phyloP scores from a whole-genome alignment of 2,329 filamentous ascomycete genomes.

The Verticillium nubilum region DNA sequence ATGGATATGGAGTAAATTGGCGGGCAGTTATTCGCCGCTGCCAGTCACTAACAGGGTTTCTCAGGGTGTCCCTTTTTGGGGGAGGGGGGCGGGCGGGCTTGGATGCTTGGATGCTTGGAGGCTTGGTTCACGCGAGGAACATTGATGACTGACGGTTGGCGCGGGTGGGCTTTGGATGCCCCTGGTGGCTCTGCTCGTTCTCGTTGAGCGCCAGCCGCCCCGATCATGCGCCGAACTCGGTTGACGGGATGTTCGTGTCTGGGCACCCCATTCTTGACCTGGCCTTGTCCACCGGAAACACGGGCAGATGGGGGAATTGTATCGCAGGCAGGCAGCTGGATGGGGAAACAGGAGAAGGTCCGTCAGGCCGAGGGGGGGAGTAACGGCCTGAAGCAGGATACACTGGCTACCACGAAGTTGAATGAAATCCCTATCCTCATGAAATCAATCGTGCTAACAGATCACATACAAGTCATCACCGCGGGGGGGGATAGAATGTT shows the following conservation, averaged over 20 bases:
- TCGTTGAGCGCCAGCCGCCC: background rate
- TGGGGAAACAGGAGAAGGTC: background rate
- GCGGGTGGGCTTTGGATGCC: background rate
- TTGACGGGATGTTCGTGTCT: background rate
- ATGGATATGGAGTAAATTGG: background rate
- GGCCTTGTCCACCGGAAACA: background rate
- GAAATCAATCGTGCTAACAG: background rate
- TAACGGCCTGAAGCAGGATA: background rate
- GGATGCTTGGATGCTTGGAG: background rate
- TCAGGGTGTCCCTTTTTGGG: background rate
- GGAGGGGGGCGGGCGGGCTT: background rate
- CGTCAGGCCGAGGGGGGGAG: background rate
- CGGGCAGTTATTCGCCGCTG: background rate
- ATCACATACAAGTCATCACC: background rate
- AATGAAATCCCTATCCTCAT: background rate
- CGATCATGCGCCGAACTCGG: background rate
- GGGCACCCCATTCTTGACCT: background rate
- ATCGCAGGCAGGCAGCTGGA: background rate
- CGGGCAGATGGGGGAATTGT: background rate
- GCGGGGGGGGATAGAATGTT: no score
- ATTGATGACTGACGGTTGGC: background rate
- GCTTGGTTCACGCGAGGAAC: background rate
- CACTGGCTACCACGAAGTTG: background rate
- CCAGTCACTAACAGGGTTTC: background rate
- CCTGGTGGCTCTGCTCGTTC: background rate